Conservation (phyloP, 106 monocot species). For the Acorus gramineus region DNA sequence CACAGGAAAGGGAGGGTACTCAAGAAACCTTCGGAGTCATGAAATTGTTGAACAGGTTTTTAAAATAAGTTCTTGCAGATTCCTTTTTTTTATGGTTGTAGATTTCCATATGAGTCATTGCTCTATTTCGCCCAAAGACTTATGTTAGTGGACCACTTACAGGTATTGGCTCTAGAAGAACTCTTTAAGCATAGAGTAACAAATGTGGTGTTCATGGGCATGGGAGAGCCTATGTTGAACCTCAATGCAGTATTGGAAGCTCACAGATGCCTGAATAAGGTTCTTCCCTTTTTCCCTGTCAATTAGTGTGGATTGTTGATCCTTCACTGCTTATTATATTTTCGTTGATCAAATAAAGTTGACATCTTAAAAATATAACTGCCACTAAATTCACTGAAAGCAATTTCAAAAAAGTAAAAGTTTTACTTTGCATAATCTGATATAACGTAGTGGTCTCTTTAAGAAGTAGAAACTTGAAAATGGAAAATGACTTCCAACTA, state of each 20-base stretch:
- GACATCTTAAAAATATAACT: too few species aligned
- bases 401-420: too few species aligned
- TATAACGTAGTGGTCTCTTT: too few species aligned
- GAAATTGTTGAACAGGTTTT: slow-evolving; percentile 93
- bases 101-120: neutral
- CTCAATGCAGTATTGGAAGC: slow-evolving; percentile 78
- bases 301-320: neutral
- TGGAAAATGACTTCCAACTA: too few species aligned
- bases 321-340: neutral
- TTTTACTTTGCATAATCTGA: too few species aligned
- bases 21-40: slow-evolving; percentile 77
- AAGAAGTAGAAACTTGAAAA: too few species aligned
- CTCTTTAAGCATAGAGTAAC: slow-evolving; percentile 81
- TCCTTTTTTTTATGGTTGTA: neutral
- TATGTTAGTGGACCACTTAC: neutral
- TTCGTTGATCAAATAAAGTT: neutral
- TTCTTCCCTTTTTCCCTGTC: slow-evolving; percentile 7
- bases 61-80: neutral
- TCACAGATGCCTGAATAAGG: slow-evolving; percentile 95
- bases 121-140: neutral
- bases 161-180: slow-evolving; percentile 93
- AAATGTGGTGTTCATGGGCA: slow-evolving; percentile 99
- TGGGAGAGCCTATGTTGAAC: slow-evolving; percentile 98
- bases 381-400: too few species aligned
- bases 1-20: slow-evolving; percentile 92